Evolutionary conservation across 2,329 filamentous ascomycete species (phyloP).

Genomic region (Ceratocystis cacaofunesta): DNA sequence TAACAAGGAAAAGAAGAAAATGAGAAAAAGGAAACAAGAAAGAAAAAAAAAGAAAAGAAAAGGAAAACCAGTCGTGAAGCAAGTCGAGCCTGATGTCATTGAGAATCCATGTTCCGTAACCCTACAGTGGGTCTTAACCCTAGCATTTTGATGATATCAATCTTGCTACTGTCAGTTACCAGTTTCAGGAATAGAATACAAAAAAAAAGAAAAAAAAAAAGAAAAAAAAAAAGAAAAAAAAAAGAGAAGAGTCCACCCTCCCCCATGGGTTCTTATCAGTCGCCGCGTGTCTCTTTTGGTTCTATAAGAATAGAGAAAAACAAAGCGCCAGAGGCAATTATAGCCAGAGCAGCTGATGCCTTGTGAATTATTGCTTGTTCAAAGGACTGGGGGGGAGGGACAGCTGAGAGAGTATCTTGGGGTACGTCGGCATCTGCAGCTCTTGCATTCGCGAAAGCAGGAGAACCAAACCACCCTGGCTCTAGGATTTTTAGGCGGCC

Average conservation of each 20-base stretch:
- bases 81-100: too few species aligned
- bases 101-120: too few species aligned
- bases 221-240: too few species aligned
- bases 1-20: neutral
- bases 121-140: rapidly evolving
- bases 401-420: neutral
- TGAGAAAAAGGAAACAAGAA: neutral
- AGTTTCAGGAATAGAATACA: too few species aligned
- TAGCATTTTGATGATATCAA: too few species aligned
- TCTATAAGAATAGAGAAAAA: neutral
- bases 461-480: constrained; percentile 2
- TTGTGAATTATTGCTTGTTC: too few species aligned
- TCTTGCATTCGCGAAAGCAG: constrained; percentile 13
- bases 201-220: too few species aligned
- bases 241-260: too few species aligned
- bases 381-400: neutral
- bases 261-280: too few species aligned
- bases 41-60: neutral
- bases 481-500: neutral
- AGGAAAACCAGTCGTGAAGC: too few species aligned
- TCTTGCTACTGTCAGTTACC: too few species aligned
- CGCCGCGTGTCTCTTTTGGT: too few species aligned
- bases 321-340: neutral
- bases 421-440: neutral
- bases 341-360: neutral